Percentiles rank a stretch among this genome's conserved stretches.
Evolutionary conservation across 495 filamentous ascomycete genomes (phyloP).

Genomic region (Aspergillus egyptiacus): DNA sequence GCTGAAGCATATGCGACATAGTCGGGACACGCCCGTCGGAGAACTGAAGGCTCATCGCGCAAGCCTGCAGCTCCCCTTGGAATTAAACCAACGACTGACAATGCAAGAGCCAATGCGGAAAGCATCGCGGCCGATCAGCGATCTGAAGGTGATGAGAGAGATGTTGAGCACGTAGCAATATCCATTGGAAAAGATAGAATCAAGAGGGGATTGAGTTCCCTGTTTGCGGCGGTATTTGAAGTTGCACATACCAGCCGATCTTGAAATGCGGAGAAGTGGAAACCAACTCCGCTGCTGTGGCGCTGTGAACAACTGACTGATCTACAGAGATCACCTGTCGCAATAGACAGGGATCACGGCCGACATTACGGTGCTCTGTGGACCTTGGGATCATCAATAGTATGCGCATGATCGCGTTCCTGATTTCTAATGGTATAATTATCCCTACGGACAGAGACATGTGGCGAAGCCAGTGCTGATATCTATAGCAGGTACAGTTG

Average conservation of each 20-base stretch:
- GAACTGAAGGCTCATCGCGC: constrained; percentile 27
- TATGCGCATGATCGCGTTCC: background rate
- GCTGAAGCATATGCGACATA: constrained; percentile 43
- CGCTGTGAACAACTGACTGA: background rate
- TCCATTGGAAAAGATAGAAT: constrained; percentile 1
- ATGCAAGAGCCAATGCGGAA: constrained; percentile 20
- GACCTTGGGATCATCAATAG: background rate
- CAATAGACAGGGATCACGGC: background rate
- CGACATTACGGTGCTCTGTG: background rate
- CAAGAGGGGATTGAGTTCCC: background rate
- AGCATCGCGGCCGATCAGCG: constrained; percentile 4
- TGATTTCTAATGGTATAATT: background rate
- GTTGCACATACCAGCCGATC: constrained; percentile 1
- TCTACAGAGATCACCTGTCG: background rate
- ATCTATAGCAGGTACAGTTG: background rate
- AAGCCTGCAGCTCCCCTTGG: constrained; percentile 20
- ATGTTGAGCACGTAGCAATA: background rate
- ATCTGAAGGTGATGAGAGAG: background rate
- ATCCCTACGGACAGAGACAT: too few species aligned
- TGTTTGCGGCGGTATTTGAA: constrained; percentile 1
- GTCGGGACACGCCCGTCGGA: constrained; percentile 45
- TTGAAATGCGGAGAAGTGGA: constrained; percentile 4
- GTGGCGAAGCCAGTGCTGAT: too few species aligned
- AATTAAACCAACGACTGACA: constrained; percentile 21
- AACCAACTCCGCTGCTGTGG: background rate